A percentile compares a stretch with the other conserved stretches of the same genome.
phyloP scores from a whole-genome alignment of 345 rosid species.

The Leavenworthia alabamica region DNA sequence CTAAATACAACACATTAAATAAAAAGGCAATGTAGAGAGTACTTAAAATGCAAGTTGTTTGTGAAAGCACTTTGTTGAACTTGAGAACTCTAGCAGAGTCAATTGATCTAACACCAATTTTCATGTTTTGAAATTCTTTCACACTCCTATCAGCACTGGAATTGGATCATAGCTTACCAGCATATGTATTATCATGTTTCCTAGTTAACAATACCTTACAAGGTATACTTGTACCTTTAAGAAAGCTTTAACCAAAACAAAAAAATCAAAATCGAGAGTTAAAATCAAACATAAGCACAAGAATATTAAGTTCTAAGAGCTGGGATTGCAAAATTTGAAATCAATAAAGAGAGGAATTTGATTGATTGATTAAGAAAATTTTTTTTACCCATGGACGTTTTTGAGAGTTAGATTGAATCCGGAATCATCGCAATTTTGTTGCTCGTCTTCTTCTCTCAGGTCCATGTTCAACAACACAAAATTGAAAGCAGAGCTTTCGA shows the following conservation, averaged over 20 bases:
- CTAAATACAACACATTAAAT: no score
- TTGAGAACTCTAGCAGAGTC: conserved; percentile 83
- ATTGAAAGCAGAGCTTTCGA: conserved; percentile 10
- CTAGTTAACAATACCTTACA: conserved; percentile 82
- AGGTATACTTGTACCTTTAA: conserved; percentile 83
- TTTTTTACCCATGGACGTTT: conserved; percentile 93
- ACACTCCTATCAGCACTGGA: conserved; percentile 41
- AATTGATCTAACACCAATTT: conserved; percentile 72
- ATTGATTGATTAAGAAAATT: no score
- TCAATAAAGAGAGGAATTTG: no score
- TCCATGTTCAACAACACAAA: conserved; percentile 20
- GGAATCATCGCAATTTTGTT: conserved; percentile 53
- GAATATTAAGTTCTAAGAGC: no score
- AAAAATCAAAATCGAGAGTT: no score
- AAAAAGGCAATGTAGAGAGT: conserved; percentile 21
- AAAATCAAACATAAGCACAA: no score
- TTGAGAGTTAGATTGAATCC: conserved; percentile 87
- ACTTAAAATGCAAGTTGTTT: conserved; percentile 74
- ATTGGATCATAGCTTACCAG: conserved; percentile 43
- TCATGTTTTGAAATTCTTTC: conserved; percentile 46
- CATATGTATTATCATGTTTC: conserved; percentile 40
- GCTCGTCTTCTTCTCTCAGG: conserved; percentile 30
- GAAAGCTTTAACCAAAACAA: no score
- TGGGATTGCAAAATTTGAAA: no score
- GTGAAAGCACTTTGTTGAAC: conserved; percentile 77